Conservation (phyloP, 192 early-diverging fungal species). For the Podila epigama region DNA sequence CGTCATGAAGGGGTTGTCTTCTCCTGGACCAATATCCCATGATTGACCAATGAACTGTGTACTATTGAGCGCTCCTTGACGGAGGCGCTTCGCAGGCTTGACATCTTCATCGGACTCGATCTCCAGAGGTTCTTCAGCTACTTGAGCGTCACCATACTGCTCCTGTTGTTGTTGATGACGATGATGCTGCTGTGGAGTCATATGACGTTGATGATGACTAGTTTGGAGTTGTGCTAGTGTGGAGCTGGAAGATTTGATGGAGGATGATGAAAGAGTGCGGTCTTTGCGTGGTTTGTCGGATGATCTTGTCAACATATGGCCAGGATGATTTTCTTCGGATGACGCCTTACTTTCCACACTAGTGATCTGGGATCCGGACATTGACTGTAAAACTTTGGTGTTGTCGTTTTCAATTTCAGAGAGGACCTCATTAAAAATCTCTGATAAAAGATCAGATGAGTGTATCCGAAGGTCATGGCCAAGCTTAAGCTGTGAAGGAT, state of each 20-base stretch:
- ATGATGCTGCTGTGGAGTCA: neutral
- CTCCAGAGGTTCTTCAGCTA: neutral
- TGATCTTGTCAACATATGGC: slow-evolving; percentile 40
- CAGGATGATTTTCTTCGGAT: no score
- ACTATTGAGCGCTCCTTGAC: slow-evolving; percentile 3
- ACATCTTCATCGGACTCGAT: slow-evolving; percentile 21
- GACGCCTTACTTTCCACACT: no score
- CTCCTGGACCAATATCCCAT: slow-evolving; percentile 34
- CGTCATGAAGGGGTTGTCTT: neutral
- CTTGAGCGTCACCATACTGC: neutral
- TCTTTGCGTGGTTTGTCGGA: slow-evolving; percentile 37
- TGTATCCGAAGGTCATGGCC: slow-evolving; percentile 37
- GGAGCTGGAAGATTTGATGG: neutral
- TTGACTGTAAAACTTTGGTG: slow-evolving; percentile 31
- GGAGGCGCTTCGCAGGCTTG: slow-evolving; percentile 1
- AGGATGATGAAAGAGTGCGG: slow-evolving; percentile 6
- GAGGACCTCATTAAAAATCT: slow-evolving; percentile 41
- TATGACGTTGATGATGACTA: neutral
- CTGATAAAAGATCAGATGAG: slow-evolving; percentile 37
- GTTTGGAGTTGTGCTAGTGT: neutral
- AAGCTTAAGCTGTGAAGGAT: slow-evolving; percentile 35
- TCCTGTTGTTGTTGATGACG: neutral
- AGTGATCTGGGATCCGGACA: no score
- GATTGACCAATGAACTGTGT: slow-evolving; percentile 41
- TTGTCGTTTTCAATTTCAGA: slow-evolving; percentile 44